These are phyloP conservation scores for Podospora appendiculata DNA, from an alignment of 495 filamentous ascomycete species.

Conservation along the genomic window DNA sequence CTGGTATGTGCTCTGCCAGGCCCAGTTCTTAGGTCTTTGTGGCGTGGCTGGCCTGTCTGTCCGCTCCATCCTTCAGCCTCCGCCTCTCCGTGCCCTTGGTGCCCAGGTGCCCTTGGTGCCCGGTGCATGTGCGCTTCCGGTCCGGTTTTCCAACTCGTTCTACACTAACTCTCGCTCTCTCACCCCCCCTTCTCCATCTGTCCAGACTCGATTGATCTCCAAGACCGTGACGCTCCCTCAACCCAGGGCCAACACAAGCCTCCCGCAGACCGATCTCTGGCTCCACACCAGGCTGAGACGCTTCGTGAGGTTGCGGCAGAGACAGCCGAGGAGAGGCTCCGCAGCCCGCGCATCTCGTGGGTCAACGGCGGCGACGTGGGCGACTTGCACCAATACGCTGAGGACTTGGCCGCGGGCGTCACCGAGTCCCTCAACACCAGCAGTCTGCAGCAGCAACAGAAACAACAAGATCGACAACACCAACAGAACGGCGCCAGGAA, in stretches of 20 bases:
- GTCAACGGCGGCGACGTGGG: constrained; percentile 41
- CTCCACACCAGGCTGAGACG: constrained; percentile 78
- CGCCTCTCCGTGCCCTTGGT: too few species aligned
- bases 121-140: not conserved
- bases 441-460: too few species aligned
- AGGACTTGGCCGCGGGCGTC: constrained; percentile 38
- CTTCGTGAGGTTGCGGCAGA: constrained; percentile 74
- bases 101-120: not conserved
- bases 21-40: not conserved
- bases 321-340: constrained; percentile 54
- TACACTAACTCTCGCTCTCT: constrained; percentile 1
- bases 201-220: constrained; percentile 90
- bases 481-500: constrained; percentile 11
- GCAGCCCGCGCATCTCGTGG: constrained; percentile 43
- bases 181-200: constrained; percentile 14
- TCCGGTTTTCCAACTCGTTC: constrained; percentile 1
- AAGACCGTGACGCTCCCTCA: constrained; percentile 72
- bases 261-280: constrained; percentile 44
- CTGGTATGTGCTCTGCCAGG: constrained; percentile 45
- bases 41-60: not conserved
- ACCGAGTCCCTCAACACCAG: constrained; percentile 34
- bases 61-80: too few species aligned
- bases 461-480: not conserved
- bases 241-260: constrained; percentile 62
- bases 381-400: constrained; percentile 42